These are phyloP conservation scores for Volutella citrinella DNA, from an alignment of 2,329 filamentous ascomycete genomes.

Conservation along the genomic window DNA sequence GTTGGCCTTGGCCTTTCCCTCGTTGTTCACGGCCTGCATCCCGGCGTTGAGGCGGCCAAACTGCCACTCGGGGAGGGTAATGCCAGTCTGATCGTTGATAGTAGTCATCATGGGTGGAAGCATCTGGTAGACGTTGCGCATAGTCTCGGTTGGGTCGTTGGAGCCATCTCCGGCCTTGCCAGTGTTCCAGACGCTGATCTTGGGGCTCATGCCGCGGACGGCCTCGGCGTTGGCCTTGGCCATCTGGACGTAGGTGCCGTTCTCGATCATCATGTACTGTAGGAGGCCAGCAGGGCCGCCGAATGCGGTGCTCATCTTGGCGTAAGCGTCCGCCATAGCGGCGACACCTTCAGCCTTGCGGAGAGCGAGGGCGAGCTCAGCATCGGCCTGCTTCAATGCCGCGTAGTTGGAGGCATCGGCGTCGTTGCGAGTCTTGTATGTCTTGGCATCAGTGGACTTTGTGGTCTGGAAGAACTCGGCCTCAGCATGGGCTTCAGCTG, in stretches of 20 bases:
- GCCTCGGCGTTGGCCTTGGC: constrained; percentile 75
- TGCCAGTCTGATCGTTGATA: constrained; percentile 86
- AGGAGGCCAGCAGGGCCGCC: constrained; percentile 76
- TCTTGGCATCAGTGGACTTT: constrained; percentile 66
- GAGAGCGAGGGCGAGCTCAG: constrained; percentile 56
- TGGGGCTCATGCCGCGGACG: constrained; percentile 75
- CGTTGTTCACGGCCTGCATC: constrained; percentile 29
- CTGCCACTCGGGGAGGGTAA: constrained; percentile 75
- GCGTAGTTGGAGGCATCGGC: constrained; percentile 39
- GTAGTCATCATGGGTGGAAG: constrained; percentile 79
- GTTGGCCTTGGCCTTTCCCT: constrained; percentile 19
- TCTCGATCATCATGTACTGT: constrained; percentile 86
- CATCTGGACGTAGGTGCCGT: constrained; percentile 72
- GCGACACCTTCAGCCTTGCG: constrained; percentile 74
- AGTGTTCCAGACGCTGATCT: constrained; percentile 91
- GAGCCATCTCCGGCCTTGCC: constrained; percentile 46
- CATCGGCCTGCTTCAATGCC: constrained; percentile 53
- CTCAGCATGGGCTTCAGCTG: constrained; percentile 49
- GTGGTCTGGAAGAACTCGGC: constrained; percentile 59
- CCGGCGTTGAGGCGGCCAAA: constrained; percentile 47
- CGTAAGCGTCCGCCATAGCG: constrained; percentile 80
- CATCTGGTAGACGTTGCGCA: constrained; percentile 81
- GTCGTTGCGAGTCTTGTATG: constrained; percentile 47
- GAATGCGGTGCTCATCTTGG: constrained; percentile 66
- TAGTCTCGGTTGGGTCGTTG: constrained; percentile 52